phyloP scores from a whole-genome alignment of 1,284 basidiomycete species.

The Leccinum solheimii region DNA sequence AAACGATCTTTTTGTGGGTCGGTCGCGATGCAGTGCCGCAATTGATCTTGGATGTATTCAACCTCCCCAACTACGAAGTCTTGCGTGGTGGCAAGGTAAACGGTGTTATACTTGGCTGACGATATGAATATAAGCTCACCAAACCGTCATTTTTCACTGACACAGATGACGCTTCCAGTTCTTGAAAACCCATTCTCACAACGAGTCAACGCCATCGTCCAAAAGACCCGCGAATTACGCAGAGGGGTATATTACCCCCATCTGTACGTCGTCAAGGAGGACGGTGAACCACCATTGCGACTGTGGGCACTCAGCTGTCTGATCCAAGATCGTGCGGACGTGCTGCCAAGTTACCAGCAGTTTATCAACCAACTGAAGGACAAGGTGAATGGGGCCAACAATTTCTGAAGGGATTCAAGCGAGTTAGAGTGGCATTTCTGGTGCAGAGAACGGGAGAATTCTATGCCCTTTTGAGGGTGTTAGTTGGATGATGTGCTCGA shows the following conservation, averaged over 20 bases:
- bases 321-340: conserved; percentile 95
- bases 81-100: conserved; percentile 89
- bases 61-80: conserved; percentile 84
- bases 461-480: neutral
- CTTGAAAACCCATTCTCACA: conserved; percentile 94
- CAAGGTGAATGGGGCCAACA: conserved; percentile 52
- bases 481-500: neutral
- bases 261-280: conserved; percentile 98
- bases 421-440: neutral
- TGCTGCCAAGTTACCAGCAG: conserved; percentile 94
- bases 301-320: conserved; percentile 94
- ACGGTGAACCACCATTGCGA: conserved; percentile 91
- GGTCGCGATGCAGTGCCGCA: conserved; percentile 96
- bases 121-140: conserved; percentile 7
- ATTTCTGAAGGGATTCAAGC: conserved; percentile 23
- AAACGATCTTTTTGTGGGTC: conserved; percentile 97
- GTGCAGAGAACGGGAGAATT: neutral
- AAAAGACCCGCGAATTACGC: conserved; percentile 89
- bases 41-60: conserved; percentile 93
- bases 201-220: conserved; percentile 89
- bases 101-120: conserved; percentile 4
- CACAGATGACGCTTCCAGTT: conserved; percentile 78
- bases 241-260: conserved; percentile 92
- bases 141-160: neutral
- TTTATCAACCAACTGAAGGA: conserved; percentile 80